Evolutionary conservation across 2,329 filamentous ascomycete species (phyloP).

Genomic region (Neonectria ditissima): DNA sequence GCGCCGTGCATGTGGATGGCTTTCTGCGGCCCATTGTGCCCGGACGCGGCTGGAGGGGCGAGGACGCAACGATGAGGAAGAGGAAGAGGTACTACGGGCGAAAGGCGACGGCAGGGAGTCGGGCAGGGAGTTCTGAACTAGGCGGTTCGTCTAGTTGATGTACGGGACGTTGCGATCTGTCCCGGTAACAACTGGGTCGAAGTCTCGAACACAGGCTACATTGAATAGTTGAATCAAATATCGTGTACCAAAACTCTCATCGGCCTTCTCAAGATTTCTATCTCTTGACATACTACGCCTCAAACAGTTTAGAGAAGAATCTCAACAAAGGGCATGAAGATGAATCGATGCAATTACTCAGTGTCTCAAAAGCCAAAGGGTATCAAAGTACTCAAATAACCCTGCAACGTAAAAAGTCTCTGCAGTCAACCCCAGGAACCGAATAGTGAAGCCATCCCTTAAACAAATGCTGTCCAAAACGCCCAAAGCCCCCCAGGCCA

Average conservation of each 20-base stretch:
- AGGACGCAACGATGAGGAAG: constrained; percentile 47
- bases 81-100: constrained; percentile 45
- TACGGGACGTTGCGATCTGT: neutral
- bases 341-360: constrained; percentile 30
- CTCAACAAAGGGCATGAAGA: neutral
- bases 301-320: neutral
- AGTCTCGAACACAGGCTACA: neutral
- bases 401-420: constrained; percentile 37
- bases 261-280: neutral
- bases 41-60: constrained; percentile 61
- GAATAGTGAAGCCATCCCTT: constrained; percentile 23
- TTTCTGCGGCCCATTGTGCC: constrained; percentile 69
- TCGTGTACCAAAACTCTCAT: neutral
- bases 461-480: constrained; percentile 23
- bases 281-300: neutral
- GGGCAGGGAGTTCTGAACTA: constrained; percentile 27
- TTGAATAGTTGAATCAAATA: neutral
- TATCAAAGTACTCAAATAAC: constrained; percentile 52
- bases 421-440: constrained; percentile 27
- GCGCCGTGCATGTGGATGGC: constrained; percentile 76
- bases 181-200: neutral
- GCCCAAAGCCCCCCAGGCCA: constrained; percentile 30
- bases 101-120: constrained; percentile 22
- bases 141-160: constrained; percentile 21
- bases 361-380: constrained; percentile 44